These are phyloP conservation scores for Carex kokanica DNA, from an alignment of 176 grass and related monocot genomes.

Conservation along the genomic window DNA sequence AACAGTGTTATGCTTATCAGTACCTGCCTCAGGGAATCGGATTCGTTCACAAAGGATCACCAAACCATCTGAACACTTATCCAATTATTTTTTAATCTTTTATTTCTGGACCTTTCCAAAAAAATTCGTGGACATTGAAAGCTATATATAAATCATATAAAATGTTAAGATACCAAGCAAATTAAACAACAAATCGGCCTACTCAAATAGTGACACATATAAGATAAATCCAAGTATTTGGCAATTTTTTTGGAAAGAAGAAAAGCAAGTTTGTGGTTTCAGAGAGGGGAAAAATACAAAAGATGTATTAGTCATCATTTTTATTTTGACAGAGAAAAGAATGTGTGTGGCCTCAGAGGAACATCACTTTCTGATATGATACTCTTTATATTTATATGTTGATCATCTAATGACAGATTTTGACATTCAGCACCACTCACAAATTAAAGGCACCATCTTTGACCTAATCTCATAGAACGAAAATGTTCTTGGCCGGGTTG, in stretches of 20 bases:
- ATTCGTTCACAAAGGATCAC: conserved; percentile 9
- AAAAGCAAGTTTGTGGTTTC: conserved; percentile 12
- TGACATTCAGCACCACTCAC: conserved; percentile 8
- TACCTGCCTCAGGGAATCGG: background rate
- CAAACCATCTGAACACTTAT: background rate
- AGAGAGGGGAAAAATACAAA: background rate
- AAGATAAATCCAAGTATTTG: background rate
- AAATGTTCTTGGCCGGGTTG: background rate
- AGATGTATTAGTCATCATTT: background rate
- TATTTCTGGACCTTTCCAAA: background rate
- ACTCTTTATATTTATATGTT: background rate
- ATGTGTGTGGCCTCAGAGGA: background rate
- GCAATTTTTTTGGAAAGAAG: background rate
- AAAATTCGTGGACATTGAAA: background rate
- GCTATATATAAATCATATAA: conserved; percentile 6
- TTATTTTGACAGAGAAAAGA: conserved; percentile 14
- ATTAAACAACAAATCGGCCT: background rate
- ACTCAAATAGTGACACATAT: background rate
- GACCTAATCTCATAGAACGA: conserved; percentile 4
- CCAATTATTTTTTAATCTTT: background rate
- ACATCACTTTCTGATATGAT: conserved; percentile 14
- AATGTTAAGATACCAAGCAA: too few species aligned
- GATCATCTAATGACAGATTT: conserved; percentile 12
- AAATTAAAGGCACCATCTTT: conserved; percentile 18
- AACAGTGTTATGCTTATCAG: background rate